Evolutionary conservation across 2,329 filamentous ascomycete genomes (phyloP), one percentile per base, ranked within the genome.

Genomic region (Hypoxylon sp.): DNA sequence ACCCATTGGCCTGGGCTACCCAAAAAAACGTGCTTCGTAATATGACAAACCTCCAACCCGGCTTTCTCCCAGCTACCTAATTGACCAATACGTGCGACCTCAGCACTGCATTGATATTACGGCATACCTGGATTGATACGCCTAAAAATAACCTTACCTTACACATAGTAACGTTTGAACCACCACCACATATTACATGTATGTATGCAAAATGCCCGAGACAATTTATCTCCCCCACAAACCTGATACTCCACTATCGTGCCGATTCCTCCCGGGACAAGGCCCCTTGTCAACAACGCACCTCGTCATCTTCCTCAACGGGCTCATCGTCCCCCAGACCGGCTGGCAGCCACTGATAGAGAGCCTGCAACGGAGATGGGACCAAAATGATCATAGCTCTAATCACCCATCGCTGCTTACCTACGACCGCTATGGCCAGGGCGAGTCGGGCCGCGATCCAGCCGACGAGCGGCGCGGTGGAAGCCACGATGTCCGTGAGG

Each of bases 391-490:
- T 37, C 19, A 6, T n/a, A 19, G 6, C 8, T 6, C 39, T n/a
- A 55, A 53, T 47, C 35, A 53, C 37, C 65, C 68, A 7, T 35
- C 72, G 79, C 13, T 88, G 17, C 78, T 89, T 2, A 83, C 82
- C 48, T 89, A 89, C 68, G 87, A 89, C 75, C 85, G 87, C 46
- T 88, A 84, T 70, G 87, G 87, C 7, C 87, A 89, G 74, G 87
- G 86, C 8, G 76, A 77, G 19, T 79, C 76, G 57, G 77, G 82
- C 78, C 71, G 83, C 74, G 81, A 83, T 52, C 85, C 86, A n/a
- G 74, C 76, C 2, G 85, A 88, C 53, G 82, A 71, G 2, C 80
- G 81, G 44, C 78, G 86, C 62, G 84, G 82, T 13, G 80, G 87
- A 61, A 84, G 81, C 5, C 86, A 88, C 68, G 84, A 87, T 68